A percentile compares a stretch with the other conserved stretches of the same genome.
phyloP scores from a whole-genome alignment of 2,329 filamentous ascomycete genomes.

The Trichoderma sp. region DNA sequence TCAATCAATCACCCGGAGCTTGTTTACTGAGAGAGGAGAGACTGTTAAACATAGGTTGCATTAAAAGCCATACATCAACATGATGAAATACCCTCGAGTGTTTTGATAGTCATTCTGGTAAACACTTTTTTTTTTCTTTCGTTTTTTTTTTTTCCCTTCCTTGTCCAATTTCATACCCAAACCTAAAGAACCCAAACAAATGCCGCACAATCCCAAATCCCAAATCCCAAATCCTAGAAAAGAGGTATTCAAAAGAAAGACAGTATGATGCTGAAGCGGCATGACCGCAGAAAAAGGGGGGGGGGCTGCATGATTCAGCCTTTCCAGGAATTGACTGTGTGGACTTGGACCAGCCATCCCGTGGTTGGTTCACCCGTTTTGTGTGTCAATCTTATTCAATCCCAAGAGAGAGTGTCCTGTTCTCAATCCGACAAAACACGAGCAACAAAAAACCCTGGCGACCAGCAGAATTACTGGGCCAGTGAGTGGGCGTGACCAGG shows the following conservation, averaged over 20 bases:
- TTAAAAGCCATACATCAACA: not conserved
- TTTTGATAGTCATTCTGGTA: not conserved
- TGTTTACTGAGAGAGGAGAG: not conserved
- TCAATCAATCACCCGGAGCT: too few relatives aligned
- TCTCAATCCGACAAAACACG: not conserved
- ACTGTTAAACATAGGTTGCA: not conserved
- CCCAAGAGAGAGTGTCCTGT: not conserved
- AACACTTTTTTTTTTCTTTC: too few relatives aligned
- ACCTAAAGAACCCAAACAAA: not conserved
- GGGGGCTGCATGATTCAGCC: not conserved
- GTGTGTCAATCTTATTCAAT: not conserved
- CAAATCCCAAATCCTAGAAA: too few relatives aligned
- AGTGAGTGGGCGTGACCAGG: not conserved
- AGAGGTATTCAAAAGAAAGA: not conserved
- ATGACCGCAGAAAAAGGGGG: not conserved
- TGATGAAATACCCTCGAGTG: not conserved
- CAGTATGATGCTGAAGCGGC: not conserved
- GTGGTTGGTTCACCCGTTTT: not conserved
- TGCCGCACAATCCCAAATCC: too few relatives aligned
- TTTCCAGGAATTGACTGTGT: conserved; percentile 1
- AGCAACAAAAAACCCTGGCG: not conserved
- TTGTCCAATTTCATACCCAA: not conserved
- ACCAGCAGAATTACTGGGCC: not conserved
- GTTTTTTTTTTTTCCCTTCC: too few relatives aligned
- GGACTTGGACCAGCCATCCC: conserved; percentile 2